Evolutionary conservation across 768 basidiomycete species (phyloP), one percentile per base, ranked within the genome.

Genomic region (Omphalotus guepiniiformis): DNA sequence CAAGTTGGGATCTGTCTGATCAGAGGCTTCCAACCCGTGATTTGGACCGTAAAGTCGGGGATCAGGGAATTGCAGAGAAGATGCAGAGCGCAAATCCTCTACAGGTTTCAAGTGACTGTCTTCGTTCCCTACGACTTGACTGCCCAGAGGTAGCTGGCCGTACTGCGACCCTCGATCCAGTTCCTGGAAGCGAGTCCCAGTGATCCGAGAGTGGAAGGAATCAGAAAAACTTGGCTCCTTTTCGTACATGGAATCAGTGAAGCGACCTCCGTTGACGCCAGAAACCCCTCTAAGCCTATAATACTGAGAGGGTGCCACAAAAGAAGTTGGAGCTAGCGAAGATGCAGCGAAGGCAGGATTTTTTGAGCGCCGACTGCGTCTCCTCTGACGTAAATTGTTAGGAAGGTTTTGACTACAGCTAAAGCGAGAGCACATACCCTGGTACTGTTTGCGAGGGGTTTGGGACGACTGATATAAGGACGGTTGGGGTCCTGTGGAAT

Each of bases 241-340:
- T 51, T 65, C 71, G 22, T 63, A 56, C 13, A 56, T 70, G 3
- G 70, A 65, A 51, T 77, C 75, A 9, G 73, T 69, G 45, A 82
- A 77, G 27, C 75, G 69, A 4, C 82, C 83, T 18, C 77, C 80
- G 46, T 69, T 81, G 21, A 88, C 70, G 7, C 80, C 82, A 42
- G 70, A 73, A 3, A 86, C 70, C 21, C 74, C 69, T 19, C 82
- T 75, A 26, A 91, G 74, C 58, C 84, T 83, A 68, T 91, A 91
- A 60, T 85, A 91, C 46, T 82, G 78, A 5, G 83, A 86, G 6
- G 88, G 88, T 4, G 85, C 85, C 7, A 89, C 80, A 56, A 88
- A 91, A 4, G 85, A 84, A 15, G 83, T 83, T 3, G 87, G 87
- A 1, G 84, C 75, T 13, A 83, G 74, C n/a, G 83, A 84, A 5